phyloP scores from a whole-genome alignment of 2,329 filamentous ascomycete genomes.

The Trichoderma asperellum region DNA sequence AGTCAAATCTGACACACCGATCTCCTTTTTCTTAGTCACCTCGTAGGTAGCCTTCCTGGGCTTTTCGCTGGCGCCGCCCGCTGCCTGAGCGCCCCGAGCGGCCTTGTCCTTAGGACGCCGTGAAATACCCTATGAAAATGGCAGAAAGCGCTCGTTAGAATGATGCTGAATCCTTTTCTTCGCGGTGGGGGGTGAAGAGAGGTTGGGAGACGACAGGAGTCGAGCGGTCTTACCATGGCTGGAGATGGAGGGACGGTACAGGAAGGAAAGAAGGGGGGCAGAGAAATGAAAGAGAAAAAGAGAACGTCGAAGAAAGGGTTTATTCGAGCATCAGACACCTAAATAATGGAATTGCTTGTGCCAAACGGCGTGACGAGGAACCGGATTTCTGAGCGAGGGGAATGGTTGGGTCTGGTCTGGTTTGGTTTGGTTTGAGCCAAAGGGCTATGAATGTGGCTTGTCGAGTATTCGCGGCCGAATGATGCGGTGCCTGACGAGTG shows the following conservation, averaged over 20 bases:
- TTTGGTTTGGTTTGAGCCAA: conserved; percentile 24
- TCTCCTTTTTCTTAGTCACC: conserved; percentile 97
- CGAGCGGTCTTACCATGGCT: conserved; percentile 41
- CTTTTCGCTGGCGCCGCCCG: conserved; percentile 56
- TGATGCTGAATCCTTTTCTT: neutral
- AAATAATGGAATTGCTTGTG: conserved; percentile 15
- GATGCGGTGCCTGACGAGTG: conserved; percentile 42
- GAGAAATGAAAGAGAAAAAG: conserved; percentile 9
- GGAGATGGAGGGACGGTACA: conserved; percentile 31
- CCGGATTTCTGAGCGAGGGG: conserved; percentile 5
- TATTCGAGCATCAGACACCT: conserved; percentile 37
- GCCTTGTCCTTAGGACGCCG: conserved; percentile 48
- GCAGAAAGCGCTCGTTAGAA: conserved; percentile 30
- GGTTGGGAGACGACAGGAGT: conserved; percentile 25
- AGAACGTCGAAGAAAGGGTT: conserved; percentile 29
- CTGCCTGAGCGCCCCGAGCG: conserved; percentile 45
- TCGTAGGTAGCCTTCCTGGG: conserved; percentile 97
- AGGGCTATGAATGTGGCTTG: conserved; percentile 38
- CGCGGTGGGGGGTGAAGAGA: neutral
- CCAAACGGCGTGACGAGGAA: conserved; percentile 9
- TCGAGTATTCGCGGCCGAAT: conserved; percentile 34
- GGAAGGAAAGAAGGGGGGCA: conserved; percentile 23
- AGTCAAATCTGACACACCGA: conserved; percentile 96
- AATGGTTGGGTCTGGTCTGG: conserved; percentile 24
- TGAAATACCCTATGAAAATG: conserved; percentile 44